Evolutionary conservation across 768 basidiomycete genomes (phyloP).

Genomic region (Russula abietina): DNA sequence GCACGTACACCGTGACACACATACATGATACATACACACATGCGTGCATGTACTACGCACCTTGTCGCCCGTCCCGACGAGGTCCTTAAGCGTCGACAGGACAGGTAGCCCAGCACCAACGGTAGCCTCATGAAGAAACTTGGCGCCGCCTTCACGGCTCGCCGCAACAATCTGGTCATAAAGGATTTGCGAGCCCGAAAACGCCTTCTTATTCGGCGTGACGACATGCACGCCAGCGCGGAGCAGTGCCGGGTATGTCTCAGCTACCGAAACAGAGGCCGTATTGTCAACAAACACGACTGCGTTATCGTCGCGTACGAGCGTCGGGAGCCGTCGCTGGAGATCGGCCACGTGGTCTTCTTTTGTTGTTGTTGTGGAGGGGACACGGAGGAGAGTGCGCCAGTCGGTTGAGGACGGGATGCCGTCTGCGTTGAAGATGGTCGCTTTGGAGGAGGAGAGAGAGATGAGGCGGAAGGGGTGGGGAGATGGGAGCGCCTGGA

Average conservation of each 20-base stretch:
- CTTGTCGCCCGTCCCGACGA: slow-evolving; percentile 90
- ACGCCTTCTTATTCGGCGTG: slow-evolving; percentile 98
- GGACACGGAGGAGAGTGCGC: slow-evolving; percentile 43
- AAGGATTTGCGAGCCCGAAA: slow-evolving; percentile 61
- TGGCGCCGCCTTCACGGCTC: slow-evolving; percentile 52
- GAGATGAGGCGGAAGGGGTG: slow-evolving; percentile 59
- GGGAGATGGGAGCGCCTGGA: slow-evolving; percentile 57
- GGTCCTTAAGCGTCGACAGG: slow-evolving; percentile 84
- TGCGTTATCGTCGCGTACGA: slow-evolving; percentile 44
- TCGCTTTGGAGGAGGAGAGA: slow-evolving; percentile 59
- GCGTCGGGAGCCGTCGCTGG: slow-evolving; percentile 38
- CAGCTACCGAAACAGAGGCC: slow-evolving; percentile 74
- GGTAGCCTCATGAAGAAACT: slow-evolving; percentile 80
- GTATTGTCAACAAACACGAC: slow-evolving; percentile 89
- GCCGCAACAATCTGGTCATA: slow-evolving; percentile 65
- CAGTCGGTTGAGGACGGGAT: slow-evolving; percentile 39
- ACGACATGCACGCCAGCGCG: slow-evolving; percentile 76
- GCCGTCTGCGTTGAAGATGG: slow-evolving; percentile 47
- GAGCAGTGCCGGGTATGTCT: slow-evolving; percentile 75
- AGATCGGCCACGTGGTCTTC: slow-evolving; percentile 37
- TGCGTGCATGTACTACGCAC: slow-evolving; percentile 33
- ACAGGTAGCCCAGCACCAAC: slow-evolving; percentile 96
- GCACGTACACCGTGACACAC: too few relatives aligned
- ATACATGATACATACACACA: too few relatives aligned
- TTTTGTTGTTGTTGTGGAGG: slow-evolving; percentile 39